Base-by-base conservation (phyloP, 2,329 filamentous ascomycete genomes). In the Botryotinia calthae region DNA sequence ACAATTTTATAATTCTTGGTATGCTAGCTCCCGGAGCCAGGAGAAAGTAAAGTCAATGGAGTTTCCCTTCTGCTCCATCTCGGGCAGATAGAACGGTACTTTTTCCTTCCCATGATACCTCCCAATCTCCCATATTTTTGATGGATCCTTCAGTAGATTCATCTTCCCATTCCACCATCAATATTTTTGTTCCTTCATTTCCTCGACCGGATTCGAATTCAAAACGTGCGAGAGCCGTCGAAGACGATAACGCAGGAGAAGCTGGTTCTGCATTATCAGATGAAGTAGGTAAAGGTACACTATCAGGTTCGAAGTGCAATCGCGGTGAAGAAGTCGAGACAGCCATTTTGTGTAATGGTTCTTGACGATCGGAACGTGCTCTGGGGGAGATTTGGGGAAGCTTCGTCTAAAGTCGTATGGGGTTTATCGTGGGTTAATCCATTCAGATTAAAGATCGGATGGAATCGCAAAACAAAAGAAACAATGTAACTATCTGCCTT, bases 141-240 rank as follows among this genome's bases (percentile, higher is more conserved):
- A 79, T 80, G 4, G 51, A 40, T 48, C 58, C 66, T 81, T 91
- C 88, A 80, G 93, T 89, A 70, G 76, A 76, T 40, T 77, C 76
- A 81, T 91, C 88, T 80, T 93, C 90, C 94, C 94, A 97, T 82
- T 97, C 94, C 56, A 97, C 91, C 93, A 97, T 96, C 78, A 97
- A 84, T 75, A 97, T 91, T 84, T 97, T 97, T 75, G 93, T 97
- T 58, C 94, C 94, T 76, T 95, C 91, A 78, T 93, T 93, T 67
- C 89, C 91, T 81, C 88, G 88, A 51, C 90, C 91, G 0, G 88
- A 86, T 82, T 95, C 92, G 80, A 97, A 97, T 81, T 97, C 94
- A 82, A 97, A 97, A 73, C 94, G 90, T 63, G 93, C 91, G 63
- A 94, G 85, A n/a, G 91, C 91, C 72, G 87, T 87, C 64, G 85